phyloP scores from a whole-genome alignment of 257 asterid genomes.

The Scutellaria barbata region DNA sequence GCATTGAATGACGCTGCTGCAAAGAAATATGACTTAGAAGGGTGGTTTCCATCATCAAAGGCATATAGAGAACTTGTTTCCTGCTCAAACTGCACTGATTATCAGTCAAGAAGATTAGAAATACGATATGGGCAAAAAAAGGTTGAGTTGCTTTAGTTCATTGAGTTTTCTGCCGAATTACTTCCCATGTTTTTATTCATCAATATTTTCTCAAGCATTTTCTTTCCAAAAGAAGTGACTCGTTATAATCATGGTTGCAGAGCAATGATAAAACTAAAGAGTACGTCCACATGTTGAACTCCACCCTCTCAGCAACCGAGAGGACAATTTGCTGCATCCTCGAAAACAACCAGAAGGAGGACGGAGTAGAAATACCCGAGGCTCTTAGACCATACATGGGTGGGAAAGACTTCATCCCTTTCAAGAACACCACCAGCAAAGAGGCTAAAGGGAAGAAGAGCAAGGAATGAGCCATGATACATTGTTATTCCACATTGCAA shows the following conservation, averaged over 20 bases:
- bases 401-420: slow-evolving; percentile 75
- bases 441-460: slow-evolving; percentile 70
- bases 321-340: slow-evolving; percentile 90
- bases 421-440: slow-evolving; percentile 51
- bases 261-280: slow-evolving; percentile 75
- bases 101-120: slow-evolving; percentile 87
- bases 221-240: slow-evolving; percentile 11
- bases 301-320: slow-evolving; percentile 96
- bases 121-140: slow-evolving; percentile 90
- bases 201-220: not conserved
- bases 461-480: slow-evolving; percentile 38
- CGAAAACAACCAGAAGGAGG: slow-evolving; percentile 87
- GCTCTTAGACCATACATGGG: slow-evolving; percentile 71
- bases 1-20: slow-evolving; percentile 98
- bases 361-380: slow-evolving; percentile 88
- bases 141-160: slow-evolving; percentile 40
- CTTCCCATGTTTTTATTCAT: not conserved
- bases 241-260: slow-evolving; percentile 49
- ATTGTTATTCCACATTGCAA: slow-evolving; percentile 3
- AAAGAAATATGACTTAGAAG: slow-evolving; percentile 92
- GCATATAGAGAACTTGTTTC: slow-evolving; percentile 88
- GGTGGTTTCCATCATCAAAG: slow-evolving; percentile 92
- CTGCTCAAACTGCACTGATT: slow-evolving; percentile 94
- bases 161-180: not conserved
- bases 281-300: slow-evolving; percentile 88